Percentiles rank a stretch among this genome's conserved stretches.
These are phyloP conservation scores for Paraleonurus japonicus DNA, from an alignment of 257 asterid species.

Conservation along the genomic window DNA sequence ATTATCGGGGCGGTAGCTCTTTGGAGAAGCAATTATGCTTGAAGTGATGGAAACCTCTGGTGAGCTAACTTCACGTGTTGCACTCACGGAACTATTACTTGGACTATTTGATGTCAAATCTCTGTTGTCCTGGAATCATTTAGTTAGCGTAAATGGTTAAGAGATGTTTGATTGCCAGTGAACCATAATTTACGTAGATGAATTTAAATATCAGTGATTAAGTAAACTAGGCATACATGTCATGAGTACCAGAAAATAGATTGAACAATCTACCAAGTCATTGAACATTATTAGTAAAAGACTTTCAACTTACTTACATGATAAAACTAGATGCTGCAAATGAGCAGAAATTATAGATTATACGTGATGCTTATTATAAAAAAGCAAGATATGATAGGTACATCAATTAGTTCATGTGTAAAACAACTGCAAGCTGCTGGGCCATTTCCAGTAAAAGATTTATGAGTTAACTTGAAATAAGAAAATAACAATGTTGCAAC, in stretches of 20 bases:
- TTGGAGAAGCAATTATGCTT: slow-evolving; percentile 59
- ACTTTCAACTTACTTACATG: not conserved
- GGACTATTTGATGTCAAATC: slow-evolving; percentile 78
- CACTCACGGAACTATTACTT: slow-evolving; percentile 74
- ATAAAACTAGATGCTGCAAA: not conserved
- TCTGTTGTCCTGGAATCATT: slow-evolving; percentile 51
- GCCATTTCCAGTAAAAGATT: not conserved
- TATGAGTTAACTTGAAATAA: not conserved
- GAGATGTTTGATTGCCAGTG: not conserved
- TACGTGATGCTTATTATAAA: not conserved
- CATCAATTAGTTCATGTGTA: not conserved
- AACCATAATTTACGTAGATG: not conserved
- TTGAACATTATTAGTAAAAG: not conserved
- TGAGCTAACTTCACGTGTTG: slow-evolving; percentile 63
- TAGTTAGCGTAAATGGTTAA: slow-evolving; percentile 13
- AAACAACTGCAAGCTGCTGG: not conserved
- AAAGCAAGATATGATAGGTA: not conserved
- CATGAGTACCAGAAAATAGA: not conserved
- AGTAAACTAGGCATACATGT: not conserved
- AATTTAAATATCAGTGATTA: not conserved
- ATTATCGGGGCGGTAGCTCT: slow-evolving; percentile 45
- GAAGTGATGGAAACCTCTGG: slow-evolving; percentile 65
- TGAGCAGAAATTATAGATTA: not conserved
- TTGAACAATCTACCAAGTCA: not conserved
- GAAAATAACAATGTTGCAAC: not conserved